Evolutionary conservation across 2,329 filamentous ascomycete species (phyloP), one percentile per base, ranked within the genome.

Genomic region (Myotisia sp.): DNA sequence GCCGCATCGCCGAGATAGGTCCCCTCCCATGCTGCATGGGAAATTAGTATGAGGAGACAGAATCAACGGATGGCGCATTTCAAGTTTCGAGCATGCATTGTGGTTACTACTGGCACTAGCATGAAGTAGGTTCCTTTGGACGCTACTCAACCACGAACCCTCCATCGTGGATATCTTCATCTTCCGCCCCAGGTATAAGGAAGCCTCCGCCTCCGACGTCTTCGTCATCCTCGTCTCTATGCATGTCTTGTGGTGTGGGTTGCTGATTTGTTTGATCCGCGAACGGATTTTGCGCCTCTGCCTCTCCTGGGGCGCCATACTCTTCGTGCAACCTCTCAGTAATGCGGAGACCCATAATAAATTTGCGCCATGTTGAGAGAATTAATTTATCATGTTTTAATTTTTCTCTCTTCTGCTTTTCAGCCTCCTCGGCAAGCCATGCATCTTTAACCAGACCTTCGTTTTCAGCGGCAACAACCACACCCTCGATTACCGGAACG

Each of bases 401-500:
- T 39, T 90, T 77, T 50, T 92, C 85, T 47, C 84, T 87, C 33
- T 78, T 73, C 31, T 66, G 65, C 34, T 75, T 71, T 53, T 92
- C 84, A 4, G 70, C 74, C 44, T 83, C 80, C 41, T 90, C 79
- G 37, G 76, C 77, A 24, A 74, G 70, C 62, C 92, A 80, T 42
- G 86, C 79, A 49, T 83, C 79, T 52, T 82, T 74, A 1, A 94
- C 69, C 21, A 70, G 53, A 10, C 76, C 73, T 40, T 81, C 72
- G 44, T 93, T 70, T 55, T 92, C 86, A 42, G 75, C 71, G 0
- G 87, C 83, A 2, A 94, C 71, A 0, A 98, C 85, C 0, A 94
- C 84, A 1, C 87, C 90, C 35, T 82, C 79, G 18, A 95, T 79
- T 1, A 94, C 75, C 0, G 90, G 90, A 1, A 95, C 84, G 4